Percentiles rank a stretch among this genome's conserved stretches.
Evolutionary conservation across 2,329 filamentous ascomycete genomes (phyloP).

Genomic region (Zymoseptoria tritici): DNA sequence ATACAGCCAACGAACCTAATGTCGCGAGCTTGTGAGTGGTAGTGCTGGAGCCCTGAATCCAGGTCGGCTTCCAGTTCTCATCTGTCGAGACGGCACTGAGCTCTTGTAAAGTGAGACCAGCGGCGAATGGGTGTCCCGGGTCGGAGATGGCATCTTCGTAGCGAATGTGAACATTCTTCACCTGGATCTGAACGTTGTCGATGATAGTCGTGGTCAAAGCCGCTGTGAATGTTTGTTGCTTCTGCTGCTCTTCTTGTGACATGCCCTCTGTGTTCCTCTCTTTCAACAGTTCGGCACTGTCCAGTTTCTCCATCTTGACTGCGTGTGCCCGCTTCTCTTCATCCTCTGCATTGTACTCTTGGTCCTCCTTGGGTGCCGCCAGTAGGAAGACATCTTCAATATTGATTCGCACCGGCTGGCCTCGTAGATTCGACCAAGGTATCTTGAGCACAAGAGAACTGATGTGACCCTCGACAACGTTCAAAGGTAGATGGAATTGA

Average conservation of each 20-base stretch:
- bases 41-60: constrained; percentile 77
- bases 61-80: constrained; percentile 88
- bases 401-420: constrained; percentile 86
- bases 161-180: constrained; percentile 97
- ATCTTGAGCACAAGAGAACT: constrained; percentile 87
- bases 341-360: constrained; percentile 86
- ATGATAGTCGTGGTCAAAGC: constrained; percentile 94
- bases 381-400: constrained; percentile 96
- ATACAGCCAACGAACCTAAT: constrained; percentile 80
- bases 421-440: constrained; percentile 93
- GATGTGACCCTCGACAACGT: constrained; percentile 91
- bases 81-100: constrained; percentile 97
- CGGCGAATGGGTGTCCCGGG: constrained; percentile 87
- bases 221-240: constrained; percentile 95
- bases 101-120: constrained; percentile 86
- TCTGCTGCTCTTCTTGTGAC: constrained; percentile 90
- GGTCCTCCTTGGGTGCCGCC: constrained; percentile 90
- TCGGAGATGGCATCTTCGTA: constrained; percentile 97
- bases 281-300: constrained; percentile 90
- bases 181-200: constrained; percentile 93
- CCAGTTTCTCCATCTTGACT: constrained; percentile 98
- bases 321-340: constrained; percentile 78
- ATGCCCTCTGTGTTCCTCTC: constrained; percentile 88
- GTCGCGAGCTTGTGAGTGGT: constrained; percentile 92
- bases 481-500: constrained; percentile 91